Base-by-base conservation (phyloP, 164 flowering plant genomes). In the Aristolochia californica region DNA sequence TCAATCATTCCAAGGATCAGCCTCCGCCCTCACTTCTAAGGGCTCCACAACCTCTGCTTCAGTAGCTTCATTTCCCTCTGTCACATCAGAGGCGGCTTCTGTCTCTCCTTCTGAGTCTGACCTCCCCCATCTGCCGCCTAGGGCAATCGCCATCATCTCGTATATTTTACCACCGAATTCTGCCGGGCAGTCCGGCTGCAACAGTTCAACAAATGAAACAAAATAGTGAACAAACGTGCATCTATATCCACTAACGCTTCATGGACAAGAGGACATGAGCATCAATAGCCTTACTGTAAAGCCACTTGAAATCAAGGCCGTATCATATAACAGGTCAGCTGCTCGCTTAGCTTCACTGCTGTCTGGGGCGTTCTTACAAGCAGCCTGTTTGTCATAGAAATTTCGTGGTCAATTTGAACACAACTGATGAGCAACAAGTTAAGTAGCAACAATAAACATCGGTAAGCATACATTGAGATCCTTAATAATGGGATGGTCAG, bases 171-270 rank as follows among this genome's bases (percentile, higher is more conserved):
- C 73, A 22, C 97, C 96, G 70, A 93, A 62, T 63, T 93, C 96
- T n/a, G 96, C 85, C 21, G 99, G 99, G 66, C 90, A 89, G 56
- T 93, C 99, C 47, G 95, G 99, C 97, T 89, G 85, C 67, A 52
- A 50, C 11, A 55, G 56, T 17, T 2, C 34, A 34, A 24, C 12
- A 5, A 49, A 30, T 2, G 16, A 13, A 53, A 1, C 17, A 14
- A 55, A 38, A 2, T 18, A 18, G 58, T 15, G 21, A 34, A 34
- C 10, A 7, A 34, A 34, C 40, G 10, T 7, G 10, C 34, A 28
- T 3, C 3, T 3, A 2, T 28, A 28, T 28, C 40, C 40, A 3
- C 40, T 1, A 34, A 12, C 40, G 7, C 5, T 34, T 34, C 10
- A 34, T 12, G 10, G 40, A 8, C 40, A 12, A 34, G 40, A 28